These are phyloP conservation scores for Articulospora tetracladia DNA, from an alignment of 495 filamentous ascomycete species.

Conservation along the genomic window DNA sequence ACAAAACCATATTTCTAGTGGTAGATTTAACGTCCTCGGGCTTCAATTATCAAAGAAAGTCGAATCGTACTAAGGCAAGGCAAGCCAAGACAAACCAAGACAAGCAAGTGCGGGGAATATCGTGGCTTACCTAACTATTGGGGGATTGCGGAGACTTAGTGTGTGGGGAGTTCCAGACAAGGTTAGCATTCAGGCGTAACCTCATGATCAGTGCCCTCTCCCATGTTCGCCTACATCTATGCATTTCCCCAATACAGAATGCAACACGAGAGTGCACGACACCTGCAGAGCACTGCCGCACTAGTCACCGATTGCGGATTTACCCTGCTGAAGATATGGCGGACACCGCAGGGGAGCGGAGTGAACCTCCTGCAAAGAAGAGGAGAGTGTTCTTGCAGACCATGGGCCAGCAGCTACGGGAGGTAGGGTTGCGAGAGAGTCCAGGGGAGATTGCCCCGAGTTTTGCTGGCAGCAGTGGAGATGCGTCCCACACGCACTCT, in stretches of 20 bases:
- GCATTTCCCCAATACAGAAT: not conserved
- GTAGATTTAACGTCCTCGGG: no score
- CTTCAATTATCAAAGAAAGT: no score
- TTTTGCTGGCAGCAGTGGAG: not conserved
- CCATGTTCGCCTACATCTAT: not conserved
- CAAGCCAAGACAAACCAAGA: no score
- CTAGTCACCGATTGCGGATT: not conserved
- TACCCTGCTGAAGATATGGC: not conserved
- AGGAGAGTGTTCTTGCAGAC: constrained; percentile 8
- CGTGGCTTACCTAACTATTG: no score
- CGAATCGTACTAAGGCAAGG: no score
- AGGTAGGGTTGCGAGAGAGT: not conserved
- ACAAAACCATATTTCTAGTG: no score
- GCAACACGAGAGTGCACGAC: not conserved
- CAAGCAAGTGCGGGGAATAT: no score
- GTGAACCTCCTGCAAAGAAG: constrained; percentile 1
- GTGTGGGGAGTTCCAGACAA: no score
- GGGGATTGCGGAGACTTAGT: no score
- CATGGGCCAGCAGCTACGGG: constrained; percentile 5
- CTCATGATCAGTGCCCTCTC: not conserved
- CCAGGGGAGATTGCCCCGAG: not conserved
- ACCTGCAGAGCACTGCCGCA: not conserved
- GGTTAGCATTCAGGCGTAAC: no score
- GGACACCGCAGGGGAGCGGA: not conserved
- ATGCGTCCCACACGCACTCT: not conserved